Evolutionary conservation across 2,329 filamentous ascomycete species (phyloP).

Genomic region (Ophiostoma fasciatum): DNA sequence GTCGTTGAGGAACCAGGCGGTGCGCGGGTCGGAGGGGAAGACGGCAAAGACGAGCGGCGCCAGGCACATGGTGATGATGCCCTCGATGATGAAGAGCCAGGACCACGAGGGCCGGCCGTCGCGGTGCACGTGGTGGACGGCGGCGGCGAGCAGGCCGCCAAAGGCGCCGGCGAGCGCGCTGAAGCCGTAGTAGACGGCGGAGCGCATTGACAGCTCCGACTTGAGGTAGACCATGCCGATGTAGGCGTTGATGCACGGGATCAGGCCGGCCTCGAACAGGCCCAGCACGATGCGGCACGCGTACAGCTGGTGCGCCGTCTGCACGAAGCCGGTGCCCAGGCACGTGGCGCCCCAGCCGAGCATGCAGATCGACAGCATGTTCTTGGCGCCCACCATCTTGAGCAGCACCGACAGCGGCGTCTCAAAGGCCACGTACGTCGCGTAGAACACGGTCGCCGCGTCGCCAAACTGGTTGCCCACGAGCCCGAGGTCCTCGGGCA

Average conservation of each 20-base stretch:
- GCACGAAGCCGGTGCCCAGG: constrained; percentile 11
- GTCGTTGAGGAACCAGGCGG: constrained; percentile 7
- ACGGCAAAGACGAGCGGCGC: background rate
- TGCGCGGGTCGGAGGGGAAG: constrained; percentile 5
- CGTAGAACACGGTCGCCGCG: constrained; percentile 29
- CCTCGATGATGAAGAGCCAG: constrained; percentile 10
- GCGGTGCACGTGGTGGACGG: constrained; percentile 4
- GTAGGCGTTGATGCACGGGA: constrained; percentile 43
- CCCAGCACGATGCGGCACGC: constrained; percentile 43
- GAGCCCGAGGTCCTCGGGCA: constrained; percentile 20
- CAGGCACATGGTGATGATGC: constrained; percentile 4
- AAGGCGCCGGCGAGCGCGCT: constrained; percentile 7
- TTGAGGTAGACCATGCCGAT: constrained; percentile 8
- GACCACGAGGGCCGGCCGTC: constrained; percentile 3
- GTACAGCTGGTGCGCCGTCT: constrained; percentile 22
- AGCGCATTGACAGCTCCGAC: constrained; percentile 6
- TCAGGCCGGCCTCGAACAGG: constrained; percentile 43
- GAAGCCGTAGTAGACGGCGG: constrained; percentile 4
- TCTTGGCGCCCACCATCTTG: constrained; percentile 20
- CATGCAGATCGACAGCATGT: constrained; percentile 14
- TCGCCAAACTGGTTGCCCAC: constrained; percentile 19
- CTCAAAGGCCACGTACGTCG: constrained; percentile 37
- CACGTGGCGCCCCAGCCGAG: constrained; percentile 18
- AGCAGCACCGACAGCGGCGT: constrained; percentile 13
- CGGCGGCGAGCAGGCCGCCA: constrained; percentile 7